phyloP scores from a whole-genome alignment of 2,329 filamentous ascomycete species.

The Cercospora berteroae region DNA sequence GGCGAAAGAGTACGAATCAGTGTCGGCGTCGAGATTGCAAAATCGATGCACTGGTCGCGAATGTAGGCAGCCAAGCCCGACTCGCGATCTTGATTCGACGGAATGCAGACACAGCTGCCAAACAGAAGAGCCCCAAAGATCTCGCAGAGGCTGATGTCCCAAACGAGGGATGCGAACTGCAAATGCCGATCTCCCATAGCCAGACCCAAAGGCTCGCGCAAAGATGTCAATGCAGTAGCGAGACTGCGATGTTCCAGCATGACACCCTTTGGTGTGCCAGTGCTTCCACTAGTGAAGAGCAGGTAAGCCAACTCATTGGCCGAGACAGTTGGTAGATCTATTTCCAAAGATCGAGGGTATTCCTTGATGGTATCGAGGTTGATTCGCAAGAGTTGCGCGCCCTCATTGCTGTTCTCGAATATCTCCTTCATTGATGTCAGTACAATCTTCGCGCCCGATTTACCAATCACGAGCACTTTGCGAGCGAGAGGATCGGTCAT shows the following conservation, averaged over 20 bases:
- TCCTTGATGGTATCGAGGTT: neutral
- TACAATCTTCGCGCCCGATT: neutral
- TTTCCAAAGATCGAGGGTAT: neutral
- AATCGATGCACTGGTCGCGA: constrained; percentile 2
- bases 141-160: neutral
- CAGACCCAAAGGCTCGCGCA: neutral
- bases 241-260: constrained; percentile 18
- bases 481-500: neutral
- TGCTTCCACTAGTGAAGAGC: constrained; percentile 52
- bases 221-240: neutral
- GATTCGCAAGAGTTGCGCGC: neutral
- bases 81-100: neutral
- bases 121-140: constrained; percentile 12
- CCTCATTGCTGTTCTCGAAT: neutral
- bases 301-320: constrained; percentile 4
- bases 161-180: neutral
- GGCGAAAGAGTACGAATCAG: neutral
- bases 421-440: neutral
- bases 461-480: neutral
- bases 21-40: neutral
- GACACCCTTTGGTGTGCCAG: constrained; percentile 16
- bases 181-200: neutral
- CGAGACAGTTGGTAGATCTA: neutral
- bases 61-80: neutral
- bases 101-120: constrained; percentile 12